Base-by-base conservation (phyloP, 805 yeast species). In the Teunomyces tritomae region DNA sequence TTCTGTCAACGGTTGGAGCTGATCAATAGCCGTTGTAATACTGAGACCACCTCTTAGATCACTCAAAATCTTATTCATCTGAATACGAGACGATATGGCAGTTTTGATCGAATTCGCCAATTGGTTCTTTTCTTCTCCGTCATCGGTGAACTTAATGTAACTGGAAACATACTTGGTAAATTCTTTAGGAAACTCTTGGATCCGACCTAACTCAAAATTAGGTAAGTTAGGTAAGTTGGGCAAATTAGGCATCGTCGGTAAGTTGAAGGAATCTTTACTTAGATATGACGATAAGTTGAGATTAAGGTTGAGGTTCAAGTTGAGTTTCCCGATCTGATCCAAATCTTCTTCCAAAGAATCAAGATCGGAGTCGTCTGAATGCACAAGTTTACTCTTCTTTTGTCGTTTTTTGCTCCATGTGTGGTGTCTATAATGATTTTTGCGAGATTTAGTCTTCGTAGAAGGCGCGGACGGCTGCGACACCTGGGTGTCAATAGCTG, bases 281-380 rank as follows among this genome's bases (percentile, higher is more conserved):
- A 61, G 43, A 35, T 60, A 61, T 7, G 62, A 56, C 39, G 62
- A 45, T 5, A 68, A 49, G 16, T 61, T 58, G 24, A 59, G 36
- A 46, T 57, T 28, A 28, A 58, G 55, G 30, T 58, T 62, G 13
- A 68, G 46, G 40, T 60, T 63, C 39, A 73, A 47, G 45, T 73
- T 73, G 47, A 71, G 59, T 28, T 68, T 57, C 0, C 87, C 87
- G 13, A 82, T 76, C 50, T 71, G 77, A 45, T 82, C 81, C 43
- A 82, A 61, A 8, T 79, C 79, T 17, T 64, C 68, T 0, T 79
- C 68, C 29, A 80, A 53, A 0, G 78, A 73, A 55, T 73, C 65
- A 36, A 59, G 53, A 24, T 63, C 74, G 9, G 66, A 59, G 9
- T 67, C 72, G 13, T 39, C 49, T 16, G 44, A 44, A 20, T 24